These are phyloP conservation scores for Lignosus rhinocerotis DNA, from an alignment of 1,284 basidiomycete species.

Conservation along the genomic window DNA sequence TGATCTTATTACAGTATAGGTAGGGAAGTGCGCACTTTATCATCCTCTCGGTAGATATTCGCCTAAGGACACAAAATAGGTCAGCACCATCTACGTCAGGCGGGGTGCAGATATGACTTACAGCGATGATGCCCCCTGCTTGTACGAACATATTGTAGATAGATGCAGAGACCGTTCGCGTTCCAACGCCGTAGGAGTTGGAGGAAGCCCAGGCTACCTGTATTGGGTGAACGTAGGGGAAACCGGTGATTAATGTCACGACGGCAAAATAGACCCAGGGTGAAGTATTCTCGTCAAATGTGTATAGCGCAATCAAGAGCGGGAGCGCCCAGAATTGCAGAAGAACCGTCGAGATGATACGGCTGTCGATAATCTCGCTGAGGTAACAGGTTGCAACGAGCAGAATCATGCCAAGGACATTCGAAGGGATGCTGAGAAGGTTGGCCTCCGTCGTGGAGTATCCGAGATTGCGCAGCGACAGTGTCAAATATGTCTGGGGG, in stretches of 20 bases:
- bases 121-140: slow-evolving; percentile 50
- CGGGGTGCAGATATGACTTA: slow-evolving; percentile 29
- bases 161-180: slow-evolving; percentile 56
- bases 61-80: slow-evolving; percentile 22
- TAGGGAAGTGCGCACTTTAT: slow-evolving; percentile 25
- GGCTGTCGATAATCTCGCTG: slow-evolving; percentile 56
- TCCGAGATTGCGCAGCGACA: slow-evolving; percentile 60
- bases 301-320: slow-evolving; percentile 57
- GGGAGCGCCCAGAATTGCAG: slow-evolving; percentile 65
- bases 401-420: slow-evolving; percentile 35
- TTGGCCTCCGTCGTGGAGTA: slow-evolving; percentile 65
- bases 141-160: slow-evolving; percentile 70
- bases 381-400: slow-evolving; percentile 51
- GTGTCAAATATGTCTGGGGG: slow-evolving; percentile 58
- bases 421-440: slow-evolving; percentile 58
- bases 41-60: slow-evolving; percentile 37
- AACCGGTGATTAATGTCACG: slow-evolving; percentile 56
- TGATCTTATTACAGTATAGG: background rate
- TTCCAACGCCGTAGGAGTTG: slow-evolving; percentile 59
- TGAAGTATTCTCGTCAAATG: slow-evolving; percentile 50
- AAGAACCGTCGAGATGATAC: slow-evolving; percentile 52
- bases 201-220: slow-evolving; percentile 65
- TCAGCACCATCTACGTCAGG: background rate
- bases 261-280: slow-evolving; percentile 63
- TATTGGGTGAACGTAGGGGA: slow-evolving; percentile 45